Base-by-base conservation (phyloP, 2,329 filamentous ascomycete genomes). In the Ophiostoma sp. region DNA sequence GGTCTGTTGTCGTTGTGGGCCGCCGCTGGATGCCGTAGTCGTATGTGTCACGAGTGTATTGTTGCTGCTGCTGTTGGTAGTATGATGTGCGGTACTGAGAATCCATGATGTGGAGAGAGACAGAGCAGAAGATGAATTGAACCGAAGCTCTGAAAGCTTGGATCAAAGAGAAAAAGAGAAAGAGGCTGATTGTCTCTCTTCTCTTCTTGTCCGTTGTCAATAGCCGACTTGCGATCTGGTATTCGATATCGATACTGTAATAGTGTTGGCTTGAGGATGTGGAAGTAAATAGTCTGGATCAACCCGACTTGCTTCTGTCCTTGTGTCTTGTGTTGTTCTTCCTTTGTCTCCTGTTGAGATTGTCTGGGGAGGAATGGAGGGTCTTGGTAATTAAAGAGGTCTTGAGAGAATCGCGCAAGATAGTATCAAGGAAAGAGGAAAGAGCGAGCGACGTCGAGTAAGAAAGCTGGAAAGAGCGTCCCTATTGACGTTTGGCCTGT, bases 71-170 rank as follows among this genome's bases (percentile, higher is more conserved):
- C 62, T 64, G 63, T 5, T 64, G 75, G 79, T 84, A 82, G 76
- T 85, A 80, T 65, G 84, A 85, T 76, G 80, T 83, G 78, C 83
- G 83, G 73, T 83, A 82, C 72, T 84, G 81, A 70, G 82, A 81
- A 49, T 62, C 65, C 68, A 69, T 66, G n/a, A 47, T 69, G 66
- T 52, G 5, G 62, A 49, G 47, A 40, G 44, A 52, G 18, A 18
- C 4, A 18, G 14, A 14, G 40, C 40, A 5, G 40, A 27, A 55
- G 49, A 55, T 55, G 40, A 42, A 2, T 7, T 38, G 27, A 12
- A 5, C 49, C n/a, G 49, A 27, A 27, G 27, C 27, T 27, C 27
- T 7, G 16, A 18, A 27, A 27, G n/a, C 49, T 52, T 52, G 47
- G 18, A 18, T n/a, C 18, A n/a, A 18, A n/a, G 16, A 12, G 52